Evolutionary conservation across 371 early-diverging fungal genomes (phyloP).

Genomic region (Neoconidiobolus thromboides): DNA sequence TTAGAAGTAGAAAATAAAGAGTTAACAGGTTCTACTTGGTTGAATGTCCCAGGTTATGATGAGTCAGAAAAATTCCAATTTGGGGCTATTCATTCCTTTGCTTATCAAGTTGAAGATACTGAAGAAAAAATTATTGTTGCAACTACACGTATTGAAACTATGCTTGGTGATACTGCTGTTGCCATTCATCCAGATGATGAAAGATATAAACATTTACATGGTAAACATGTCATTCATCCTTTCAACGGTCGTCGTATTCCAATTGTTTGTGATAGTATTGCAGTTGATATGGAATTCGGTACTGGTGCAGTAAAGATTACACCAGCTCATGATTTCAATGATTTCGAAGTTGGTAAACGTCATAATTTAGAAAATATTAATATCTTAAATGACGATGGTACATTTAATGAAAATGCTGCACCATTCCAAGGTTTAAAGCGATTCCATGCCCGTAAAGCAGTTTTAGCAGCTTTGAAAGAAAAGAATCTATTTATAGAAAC

Average conservation of each 20-base stretch:
- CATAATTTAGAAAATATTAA: constrained; percentile 86
- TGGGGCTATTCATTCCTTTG: constrained; percentile 92
- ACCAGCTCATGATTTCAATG: constrained; percentile 98
- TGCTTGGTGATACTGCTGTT: constrained; percentile 97
- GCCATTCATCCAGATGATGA: constrained; percentile 80
- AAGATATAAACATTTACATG: constrained; percentile 73
- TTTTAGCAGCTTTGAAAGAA: constrained; percentile 71
- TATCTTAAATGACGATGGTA: constrained; percentile 92
- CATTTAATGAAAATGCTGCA: constrained; percentile 75
- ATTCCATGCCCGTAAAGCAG: constrained; percentile 88
- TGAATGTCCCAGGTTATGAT: constrained; percentile 82
- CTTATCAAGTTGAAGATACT: constrained; percentile 65
- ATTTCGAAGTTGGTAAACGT: constrained; percentile 94
- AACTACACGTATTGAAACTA: constrained; percentile 99
- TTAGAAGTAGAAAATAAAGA: constrained; percentile 94
- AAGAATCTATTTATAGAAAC: constrained; percentile 77
- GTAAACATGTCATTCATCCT: constrained; percentile 91
- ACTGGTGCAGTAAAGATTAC: constrained; percentile 99
- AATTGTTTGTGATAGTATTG: constrained; percentile 79
- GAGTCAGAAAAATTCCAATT: constrained; percentile 87
- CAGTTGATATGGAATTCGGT: constrained; percentile 92
- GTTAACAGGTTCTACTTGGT: constrained; percentile 61
- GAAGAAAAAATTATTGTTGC: constrained; percentile 86
- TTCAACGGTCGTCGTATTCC: constrained; percentile 80
- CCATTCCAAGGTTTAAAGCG: constrained; percentile 81